phyloP scores from a whole-genome alignment of 148 eudicot genomes.

The Rhododendron simsii region DNA sequence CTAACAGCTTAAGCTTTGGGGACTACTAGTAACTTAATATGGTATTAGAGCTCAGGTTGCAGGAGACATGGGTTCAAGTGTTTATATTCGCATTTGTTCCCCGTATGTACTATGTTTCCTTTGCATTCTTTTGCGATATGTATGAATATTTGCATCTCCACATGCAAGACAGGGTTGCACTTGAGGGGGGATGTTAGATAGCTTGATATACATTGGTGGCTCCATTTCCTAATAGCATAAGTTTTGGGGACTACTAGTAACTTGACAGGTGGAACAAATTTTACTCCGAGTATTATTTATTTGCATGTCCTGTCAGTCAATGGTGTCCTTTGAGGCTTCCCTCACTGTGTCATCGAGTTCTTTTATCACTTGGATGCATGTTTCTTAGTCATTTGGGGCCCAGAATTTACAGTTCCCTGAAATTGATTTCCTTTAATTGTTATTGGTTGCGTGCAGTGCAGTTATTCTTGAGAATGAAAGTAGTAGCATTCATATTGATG shows the following conservation, averaged over 20 bases:
- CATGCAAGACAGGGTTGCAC: not conserved
- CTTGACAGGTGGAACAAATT: not conserved
- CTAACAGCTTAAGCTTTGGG: not conserved
- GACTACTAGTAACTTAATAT: not conserved
- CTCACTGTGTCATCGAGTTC: not conserved
- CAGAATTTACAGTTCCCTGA: not conserved
- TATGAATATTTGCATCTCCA: not conserved
- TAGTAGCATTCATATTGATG: constrained; percentile 86
- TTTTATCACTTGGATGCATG: not conserved
- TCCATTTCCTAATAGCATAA: not conserved
- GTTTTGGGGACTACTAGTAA: not conserved
- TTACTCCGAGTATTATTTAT: not conserved
- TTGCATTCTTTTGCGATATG: not conserved
- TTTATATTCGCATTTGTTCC: not conserved
- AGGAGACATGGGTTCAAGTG: not conserved
- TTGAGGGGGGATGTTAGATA: not conserved
- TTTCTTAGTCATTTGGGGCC: not conserved
- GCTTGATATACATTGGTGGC: not conserved
- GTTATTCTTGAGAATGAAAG: constrained; percentile 58
- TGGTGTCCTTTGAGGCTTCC: not conserved
- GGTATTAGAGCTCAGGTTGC: not conserved
- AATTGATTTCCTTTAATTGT: constrained; percentile 5
- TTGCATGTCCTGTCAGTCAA: not conserved
- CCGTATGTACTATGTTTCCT: not conserved
- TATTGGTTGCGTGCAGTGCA: constrained; percentile 51